A percentile compares a stretch with the other conserved stretches of the same genome.
phyloP scores from a whole-genome alignment of 768 basidiomycete genomes.

The Lactarius sp. region DNA sequence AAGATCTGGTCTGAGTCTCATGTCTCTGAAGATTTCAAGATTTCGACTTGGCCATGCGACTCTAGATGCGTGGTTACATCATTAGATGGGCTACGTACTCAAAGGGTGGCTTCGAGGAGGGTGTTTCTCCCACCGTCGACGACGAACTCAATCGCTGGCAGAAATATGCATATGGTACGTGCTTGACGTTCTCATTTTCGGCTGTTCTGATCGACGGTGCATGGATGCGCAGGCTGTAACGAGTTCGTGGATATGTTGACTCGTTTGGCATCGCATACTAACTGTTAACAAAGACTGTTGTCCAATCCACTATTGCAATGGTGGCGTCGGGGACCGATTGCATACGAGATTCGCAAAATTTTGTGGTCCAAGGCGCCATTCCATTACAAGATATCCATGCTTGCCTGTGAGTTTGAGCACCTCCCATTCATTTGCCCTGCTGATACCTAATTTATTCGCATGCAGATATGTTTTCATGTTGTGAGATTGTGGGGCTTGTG shows the following conservation, averaged over 20 bases:
- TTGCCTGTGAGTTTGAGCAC: constrained; percentile 41
- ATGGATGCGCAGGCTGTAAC: constrained; percentile 45
- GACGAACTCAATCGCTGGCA: constrained; percentile 94
- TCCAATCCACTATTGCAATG: constrained; percentile 82
- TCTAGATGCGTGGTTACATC: constrained; percentile 50
- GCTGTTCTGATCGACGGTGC: background rate
- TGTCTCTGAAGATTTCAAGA: constrained; percentile 71
- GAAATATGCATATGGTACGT: constrained; percentile 74
- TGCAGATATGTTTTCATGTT: constrained; percentile 51
- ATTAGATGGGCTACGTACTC: constrained; percentile 81
- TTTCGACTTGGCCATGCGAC: constrained; percentile 58
- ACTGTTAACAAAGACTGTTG: constrained; percentile 34
- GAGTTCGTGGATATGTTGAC: constrained; percentile 33
- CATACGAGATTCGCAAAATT: constrained; percentile 69
- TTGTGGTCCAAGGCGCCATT: constrained; percentile 58
- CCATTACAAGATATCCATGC: constrained; percentile 50
- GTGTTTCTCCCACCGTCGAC: constrained; percentile 82
- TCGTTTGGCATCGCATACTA: constrained; percentile 30
- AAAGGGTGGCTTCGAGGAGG: constrained; percentile 82
- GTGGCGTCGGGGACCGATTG: constrained; percentile 82
- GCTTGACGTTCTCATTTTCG: constrained; percentile 1
- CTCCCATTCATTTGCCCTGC: background rate
- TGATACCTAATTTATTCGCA: background rate
- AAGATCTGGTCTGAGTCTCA: constrained; percentile 66
- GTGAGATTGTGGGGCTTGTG: constrained; percentile 31